Evolutionary conservation across 2,329 filamentous ascomycete genomes (phyloP), one percentile per base, ranked within the genome.

Genomic region (Ramularia endophylla): DNA sequence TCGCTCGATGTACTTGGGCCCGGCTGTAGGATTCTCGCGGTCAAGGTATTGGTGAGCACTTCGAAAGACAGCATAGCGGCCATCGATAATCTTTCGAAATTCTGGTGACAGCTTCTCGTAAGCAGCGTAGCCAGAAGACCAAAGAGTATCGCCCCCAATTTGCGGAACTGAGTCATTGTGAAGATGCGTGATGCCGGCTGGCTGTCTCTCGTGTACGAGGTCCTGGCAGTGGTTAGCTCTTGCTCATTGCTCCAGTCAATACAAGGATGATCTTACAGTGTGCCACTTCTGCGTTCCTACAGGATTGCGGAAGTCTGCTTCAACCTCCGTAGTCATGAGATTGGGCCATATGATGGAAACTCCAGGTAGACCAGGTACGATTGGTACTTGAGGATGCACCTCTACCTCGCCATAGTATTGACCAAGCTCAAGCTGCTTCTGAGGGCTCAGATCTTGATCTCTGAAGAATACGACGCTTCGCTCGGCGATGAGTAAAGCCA

Each of bases 41-140:
- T 85, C 80, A 0, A 86, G 70, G 52, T 86, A 86, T 0, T 72
- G 63, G 55, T 86, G 81, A 0, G 82, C 78, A 4, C 78, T 83
- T 6, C 69, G 65, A 54, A 84, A 85, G 2, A 86, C 73, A 15
- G 80, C 83, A 4, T 72, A 62, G 43, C 70, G 73, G 5, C 82
- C 81, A 52, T 86, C 82, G 46, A 86, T 82, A 38, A 86, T 76
- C 57, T 75, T 75, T 29, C 82, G 79, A 65, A 87, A 86, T 2
- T 68, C 74, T 0, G 81, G 83, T 1, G 78, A 83, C 0, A 86
- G 71, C 63, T 86, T 86, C 61, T 85, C 81, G 52, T 87, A 87
- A 0, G 82, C 82, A 0, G 76, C 68, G 56, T 86, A 86, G 1
- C 82, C 81, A 43, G 73, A 79, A 0, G 82, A 79, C 82, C 83